Base-by-base conservation (phyloP, 805 yeast species). In the Priceomyces castillae region DNA sequence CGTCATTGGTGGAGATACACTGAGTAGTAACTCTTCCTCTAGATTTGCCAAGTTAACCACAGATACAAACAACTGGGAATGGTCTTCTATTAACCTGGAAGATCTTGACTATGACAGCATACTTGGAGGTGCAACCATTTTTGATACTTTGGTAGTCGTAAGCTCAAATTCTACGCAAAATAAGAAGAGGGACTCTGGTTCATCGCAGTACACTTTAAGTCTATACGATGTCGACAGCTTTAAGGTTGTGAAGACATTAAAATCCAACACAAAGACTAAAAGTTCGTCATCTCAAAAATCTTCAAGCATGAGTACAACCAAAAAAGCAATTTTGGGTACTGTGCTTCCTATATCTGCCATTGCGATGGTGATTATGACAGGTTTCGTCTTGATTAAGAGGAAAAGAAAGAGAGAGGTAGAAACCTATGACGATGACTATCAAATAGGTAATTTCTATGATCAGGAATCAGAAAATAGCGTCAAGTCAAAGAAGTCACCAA, bases 1-100 rank as follows among this genome's bases (percentile, higher is more conserved):
- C 7, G 70, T 83, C 36, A 44, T 84, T 11, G 94, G 94, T 4
- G 95, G 95, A 2, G 65, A 65, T 4, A 36, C 73, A 17, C 52
- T 59, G 2, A 59, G 66, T 18, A 57, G 65, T 10, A 50, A 52
- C 2, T 67, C 81, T 1, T 45, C 59, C 3, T 84, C 86, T 0
- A 48, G 56, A 9, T 62, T 73, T 52, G 72, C 77, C 3, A 51
- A 52, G 19, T 62, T 82, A 18, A 48, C 63, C 26, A 56, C 71
- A 23, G 49, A 56, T 12, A 49, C 61, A 10, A 61, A 64, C 34
- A 47, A 49, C 30, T 69, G 68, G 62, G 57, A 55, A 17, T 77
- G 81, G 84, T 49, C 62, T 53, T 22, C 47, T 2, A 22, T 54
- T 7, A 45, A 50, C 22, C 28, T 46, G 19, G 4, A 40, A 2